These are phyloP conservation scores for Coemansia sp. DNA, from an alignment of 192 early-diverging fungal genomes.

Conservation along the genomic window DNA sequence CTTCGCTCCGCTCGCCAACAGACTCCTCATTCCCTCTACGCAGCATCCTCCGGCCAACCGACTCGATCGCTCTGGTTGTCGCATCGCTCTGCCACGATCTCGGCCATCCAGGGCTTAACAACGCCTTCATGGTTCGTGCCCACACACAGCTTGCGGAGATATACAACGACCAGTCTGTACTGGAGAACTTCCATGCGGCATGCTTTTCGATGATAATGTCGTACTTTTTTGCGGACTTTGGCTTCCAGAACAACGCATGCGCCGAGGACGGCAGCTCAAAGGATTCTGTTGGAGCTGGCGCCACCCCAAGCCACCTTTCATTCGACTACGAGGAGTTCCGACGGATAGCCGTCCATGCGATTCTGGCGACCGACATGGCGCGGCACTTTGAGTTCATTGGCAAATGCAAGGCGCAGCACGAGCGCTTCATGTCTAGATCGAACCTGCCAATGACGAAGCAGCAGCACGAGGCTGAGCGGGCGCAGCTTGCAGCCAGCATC, in stretches of 20 bases:
- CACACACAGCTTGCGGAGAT: conserved; percentile 80
- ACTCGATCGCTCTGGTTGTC: conserved; percentile 73
- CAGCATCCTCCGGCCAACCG: conserved; percentile 53
- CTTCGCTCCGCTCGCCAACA: conserved; percentile 48
- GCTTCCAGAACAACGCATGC: conserved; percentile 12
- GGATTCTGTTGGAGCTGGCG: background rate
- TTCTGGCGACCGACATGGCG: conserved; percentile 81
- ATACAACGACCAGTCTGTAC: conserved; percentile 91
- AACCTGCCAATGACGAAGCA: conserved; percentile 53
- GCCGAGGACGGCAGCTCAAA: conserved; percentile 4
- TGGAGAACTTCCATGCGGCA: conserved; percentile 91
- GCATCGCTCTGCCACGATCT: conserved; percentile 80
- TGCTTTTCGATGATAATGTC: conserved; percentile 65
- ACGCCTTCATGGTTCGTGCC: conserved; percentile 84
- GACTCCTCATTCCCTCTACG: conserved; percentile 48
- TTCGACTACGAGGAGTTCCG: conserved; percentile 70
- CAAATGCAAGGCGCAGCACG: conserved; percentile 65
- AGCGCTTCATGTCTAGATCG: conserved; percentile 55
- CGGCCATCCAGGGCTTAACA: conserved; percentile 94
- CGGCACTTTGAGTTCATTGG: conserved; percentile 76
- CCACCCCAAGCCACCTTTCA: conserved; percentile 8
- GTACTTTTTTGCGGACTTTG: conserved; percentile 52
- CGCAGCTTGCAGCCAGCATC: conserved; percentile 65
- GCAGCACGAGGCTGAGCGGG: conserved; percentile 59
- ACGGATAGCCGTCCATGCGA: conserved; percentile 67